Evolutionary conservation across 2,329 filamentous ascomycete species (phyloP), one percentile per base, ranked within the genome.

Genomic region (Phyllosticta citribraziliensis): DNA sequence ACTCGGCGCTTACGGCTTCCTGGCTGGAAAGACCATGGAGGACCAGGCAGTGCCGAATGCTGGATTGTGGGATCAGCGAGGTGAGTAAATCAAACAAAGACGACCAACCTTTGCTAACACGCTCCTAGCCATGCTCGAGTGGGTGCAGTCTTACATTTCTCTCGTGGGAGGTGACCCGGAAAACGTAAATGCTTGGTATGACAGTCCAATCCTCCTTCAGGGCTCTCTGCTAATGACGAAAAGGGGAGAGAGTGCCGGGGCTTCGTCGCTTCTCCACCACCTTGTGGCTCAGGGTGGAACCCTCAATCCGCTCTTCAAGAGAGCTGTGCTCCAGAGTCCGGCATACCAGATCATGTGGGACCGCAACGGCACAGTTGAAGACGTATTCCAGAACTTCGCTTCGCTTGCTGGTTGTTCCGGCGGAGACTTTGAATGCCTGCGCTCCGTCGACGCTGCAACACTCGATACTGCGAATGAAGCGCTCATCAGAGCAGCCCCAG

Each of bases 261-360:
- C 78, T 1, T 75, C 77, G 1, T 80, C 78, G 3, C 77, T 82
- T 56, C 66, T 81, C 55, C 78, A 82, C 61, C 80, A 82, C 60
- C 69, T 82, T 5, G 74, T 77, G n/a, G 74, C 74, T 0, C 68
- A 78, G 27, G 75, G 76, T 1, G 79, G 79, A 2, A 70, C 68
- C 3, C 67, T 73, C n/a, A 72, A 79, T 55, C 78, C 79, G 1
- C 67, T 78, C 1, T 82, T 81, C 67, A 70, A 65, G 35, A 67
- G 67, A 58, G 73, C 67, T 25, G 69, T 74, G 51, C 55, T 72
- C 35, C 68, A 67, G 63, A 73, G 69, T 54, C 70, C 70, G 22
- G 74, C 69, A 20, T 70, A 66, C 62, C 63, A 63, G 57, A 52
- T 64, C 19, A 52, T 63, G 24, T 64, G 63, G 33, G 68, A 71